Base-by-base conservation (phyloP, 345 rosid genomes). In the Brassica incana region DNA sequence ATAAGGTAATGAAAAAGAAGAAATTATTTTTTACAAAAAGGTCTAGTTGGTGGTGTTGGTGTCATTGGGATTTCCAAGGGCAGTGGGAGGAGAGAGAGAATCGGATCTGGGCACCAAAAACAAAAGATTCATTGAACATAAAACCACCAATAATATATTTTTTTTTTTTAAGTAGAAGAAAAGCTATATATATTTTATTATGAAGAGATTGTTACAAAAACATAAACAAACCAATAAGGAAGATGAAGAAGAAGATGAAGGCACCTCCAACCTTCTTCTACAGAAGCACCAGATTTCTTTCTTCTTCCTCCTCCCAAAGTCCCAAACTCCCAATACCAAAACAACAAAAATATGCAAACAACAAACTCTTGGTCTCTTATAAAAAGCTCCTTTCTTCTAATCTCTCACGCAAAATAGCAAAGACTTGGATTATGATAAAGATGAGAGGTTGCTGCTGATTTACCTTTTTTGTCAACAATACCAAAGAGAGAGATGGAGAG, bases 41-140 rank as follows among this genome's bases (percentile, higher is more conserved):
- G 75, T 50, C 70, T 68, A 79, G 65, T 73, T 79, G 82, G 77
- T 78, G 82, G 82, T 78, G 77, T 65, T 40, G 74, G 70, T 67
- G 78, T 50, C 78, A 74, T 79, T 62, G 78, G 64, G 78, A 74
- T 79, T 79, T 79, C 82, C 82, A 79, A 79, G 74, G 78, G 75
- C 75, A 79, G 75, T 69, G 78, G 82, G 78, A 79, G 48, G 78
- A 79, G 78, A 74, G 73, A 61, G 75, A 61, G 78, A 74, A 1
- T 50, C 20, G 59, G 78, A 79, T 79, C 82, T 79, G 83, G 45
- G 38, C 38, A 63, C 72, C 65, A 15, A 50, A 63, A 68, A 61
- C 66, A 79, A 79, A 74, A 67, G 78, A 32, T 80, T 69, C 83
- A 74, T 1, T 80, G 83, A 80, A 80, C 67, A 67, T 52, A 36